Conservation (phyloP, 2,329 filamentous ascomycete species). For the Fusarium longipes region DNA sequence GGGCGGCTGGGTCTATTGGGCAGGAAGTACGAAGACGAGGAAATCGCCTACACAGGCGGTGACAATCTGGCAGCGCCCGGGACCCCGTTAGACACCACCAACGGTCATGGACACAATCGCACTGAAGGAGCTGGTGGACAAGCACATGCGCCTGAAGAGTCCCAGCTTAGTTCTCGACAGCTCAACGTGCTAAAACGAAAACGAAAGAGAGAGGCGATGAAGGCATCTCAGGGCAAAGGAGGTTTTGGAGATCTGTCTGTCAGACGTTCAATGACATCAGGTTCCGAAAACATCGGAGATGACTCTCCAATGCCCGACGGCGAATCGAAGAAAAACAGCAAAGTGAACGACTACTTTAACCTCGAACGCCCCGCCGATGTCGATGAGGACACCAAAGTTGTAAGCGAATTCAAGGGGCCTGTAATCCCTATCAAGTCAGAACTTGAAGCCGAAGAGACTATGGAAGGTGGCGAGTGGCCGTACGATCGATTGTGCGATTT, state of each 20-base stretch:
- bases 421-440: constrained; percentile 85
- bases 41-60: constrained; percentile 69
- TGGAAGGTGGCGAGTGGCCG: constrained; percentile 89
- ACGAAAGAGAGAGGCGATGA: constrained; percentile 88
- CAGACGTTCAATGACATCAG: constrained; percentile 69
- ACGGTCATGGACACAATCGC: constrained; percentile 50
- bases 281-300: constrained; percentile 70
- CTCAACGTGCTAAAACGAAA: constrained; percentile 95
- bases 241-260: constrained; percentile 88
- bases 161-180: constrained; percentile 87
- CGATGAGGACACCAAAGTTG: constrained; percentile 91
- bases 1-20: constrained; percentile 86
- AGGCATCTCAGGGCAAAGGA: constrained; percentile 86
- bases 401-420: constrained; percentile 94
- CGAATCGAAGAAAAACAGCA: constrained; percentile 70
- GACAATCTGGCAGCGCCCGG: constrained; percentile 58
- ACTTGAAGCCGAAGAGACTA: constrained; percentile 79
- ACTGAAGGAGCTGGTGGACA: constrained; percentile 54
- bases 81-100: constrained; percentile 57
- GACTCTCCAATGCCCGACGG: constrained; percentile 66
- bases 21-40: constrained; percentile 85
- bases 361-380: constrained; percentile 80
- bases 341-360: constrained; percentile 86
- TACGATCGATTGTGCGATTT: constrained; percentile 95
- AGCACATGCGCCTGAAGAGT: constrained; percentile 67